A percentile compares a stretch with the other conserved stretches of the same genome.
Evolutionary conservation across 2,329 filamentous ascomycete genomes (phyloP).

Genomic region (Ophiostoma sp.): DNA sequence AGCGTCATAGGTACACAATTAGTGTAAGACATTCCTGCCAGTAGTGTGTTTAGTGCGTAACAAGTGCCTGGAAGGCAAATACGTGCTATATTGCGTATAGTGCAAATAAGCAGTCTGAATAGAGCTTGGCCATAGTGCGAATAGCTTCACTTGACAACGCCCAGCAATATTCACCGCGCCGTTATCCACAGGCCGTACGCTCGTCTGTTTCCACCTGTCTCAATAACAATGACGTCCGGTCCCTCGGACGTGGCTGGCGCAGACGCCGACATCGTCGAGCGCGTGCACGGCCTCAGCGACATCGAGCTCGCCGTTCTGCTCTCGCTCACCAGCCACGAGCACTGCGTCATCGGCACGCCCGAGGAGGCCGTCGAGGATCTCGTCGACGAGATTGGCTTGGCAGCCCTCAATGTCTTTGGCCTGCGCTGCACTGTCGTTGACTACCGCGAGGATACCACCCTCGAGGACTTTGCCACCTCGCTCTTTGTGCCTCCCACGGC

Average conservation of each 20-base stretch:
- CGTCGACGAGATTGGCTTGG: conserved; percentile 66
- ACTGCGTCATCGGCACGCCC: conserved; percentile 80
- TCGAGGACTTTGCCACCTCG: conserved; percentile 73
- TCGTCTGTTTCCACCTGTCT: not conserved
- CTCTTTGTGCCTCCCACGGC: conserved; percentile 49
- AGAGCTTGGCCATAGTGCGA: not conserved
- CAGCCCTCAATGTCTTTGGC: conserved; percentile 66
- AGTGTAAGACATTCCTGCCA: not conserved
- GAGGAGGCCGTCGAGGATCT: conserved; percentile 58
- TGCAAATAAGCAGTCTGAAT: not conserved
- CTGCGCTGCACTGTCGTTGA: conserved; percentile 65
- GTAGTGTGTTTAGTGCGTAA: not conserved
- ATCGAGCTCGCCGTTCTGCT: conserved; percentile 81
- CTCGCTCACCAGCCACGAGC: conserved; percentile 73
- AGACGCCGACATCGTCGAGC: conserved; percentile 50
- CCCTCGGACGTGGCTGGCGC: conserved; percentile 36
- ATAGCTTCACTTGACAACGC: not conserved
- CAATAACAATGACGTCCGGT: not conserved
- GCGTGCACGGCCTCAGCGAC: conserved; percentile 75
- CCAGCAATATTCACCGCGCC: not conserved
- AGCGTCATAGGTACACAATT: conserved; percentile 8
- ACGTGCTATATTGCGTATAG: not conserved
- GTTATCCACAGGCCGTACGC: not conserved
- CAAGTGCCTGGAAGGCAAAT: not conserved
- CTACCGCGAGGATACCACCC: conserved; percentile 66